phyloP scores from a whole-genome alignment of 2,329 filamentous ascomycete species.

The Thyridium curvatum region DNA sequence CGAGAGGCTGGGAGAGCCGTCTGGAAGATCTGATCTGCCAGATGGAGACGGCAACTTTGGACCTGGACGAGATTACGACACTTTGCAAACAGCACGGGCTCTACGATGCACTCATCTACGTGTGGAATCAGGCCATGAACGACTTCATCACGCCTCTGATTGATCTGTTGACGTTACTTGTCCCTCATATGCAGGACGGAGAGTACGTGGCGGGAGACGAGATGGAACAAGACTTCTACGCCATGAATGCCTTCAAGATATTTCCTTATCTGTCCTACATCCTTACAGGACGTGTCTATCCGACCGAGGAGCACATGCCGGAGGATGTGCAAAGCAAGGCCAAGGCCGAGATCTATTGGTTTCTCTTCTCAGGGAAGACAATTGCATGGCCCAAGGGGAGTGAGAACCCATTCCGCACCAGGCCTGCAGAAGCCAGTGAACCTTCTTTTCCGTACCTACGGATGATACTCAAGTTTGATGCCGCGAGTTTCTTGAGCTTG shows the following conservation, averaged over 20 bases:
- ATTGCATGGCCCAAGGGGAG: slow-evolving; percentile 68
- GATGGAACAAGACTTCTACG: slow-evolving; percentile 54
- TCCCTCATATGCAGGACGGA: slow-evolving; percentile 50
- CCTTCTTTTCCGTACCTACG: slow-evolving; percentile 81
- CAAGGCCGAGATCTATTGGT: slow-evolving; percentile 87
- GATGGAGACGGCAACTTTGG: slow-evolving; percentile 83
- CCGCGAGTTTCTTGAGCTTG: slow-evolving; percentile 87
- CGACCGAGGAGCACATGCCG: slow-evolving; percentile 69
- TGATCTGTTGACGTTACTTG: slow-evolving; percentile 68
- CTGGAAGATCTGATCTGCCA: slow-evolving; percentile 94
- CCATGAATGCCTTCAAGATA: slow-evolving; percentile 76
- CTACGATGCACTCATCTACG: slow-evolving; percentile 92
- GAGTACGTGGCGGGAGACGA: slow-evolving; percentile 39
- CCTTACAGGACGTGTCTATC: slow-evolving; percentile 86
- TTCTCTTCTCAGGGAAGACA: slow-evolving; percentile 80
- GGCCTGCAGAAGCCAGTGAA: slow-evolving; percentile 45
- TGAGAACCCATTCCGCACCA: slow-evolving; percentile 54
- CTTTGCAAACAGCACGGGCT: slow-evolving; percentile 88
- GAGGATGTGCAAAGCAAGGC: slow-evolving; percentile 68
- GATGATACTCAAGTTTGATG: slow-evolving; percentile 80
- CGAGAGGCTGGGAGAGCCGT: slow-evolving; percentile 65
- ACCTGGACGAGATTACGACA: slow-evolving; percentile 86
- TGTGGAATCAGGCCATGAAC: slow-evolving; percentile 86
- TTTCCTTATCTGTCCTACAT: slow-evolving; percentile 93
- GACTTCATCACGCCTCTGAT: slow-evolving; percentile 90